Evolutionary conservation across 192 early-diverging fungal genomes (phyloP), one percentile per base, ranked within the genome.

Genomic region (Coemansia sp.): DNA sequence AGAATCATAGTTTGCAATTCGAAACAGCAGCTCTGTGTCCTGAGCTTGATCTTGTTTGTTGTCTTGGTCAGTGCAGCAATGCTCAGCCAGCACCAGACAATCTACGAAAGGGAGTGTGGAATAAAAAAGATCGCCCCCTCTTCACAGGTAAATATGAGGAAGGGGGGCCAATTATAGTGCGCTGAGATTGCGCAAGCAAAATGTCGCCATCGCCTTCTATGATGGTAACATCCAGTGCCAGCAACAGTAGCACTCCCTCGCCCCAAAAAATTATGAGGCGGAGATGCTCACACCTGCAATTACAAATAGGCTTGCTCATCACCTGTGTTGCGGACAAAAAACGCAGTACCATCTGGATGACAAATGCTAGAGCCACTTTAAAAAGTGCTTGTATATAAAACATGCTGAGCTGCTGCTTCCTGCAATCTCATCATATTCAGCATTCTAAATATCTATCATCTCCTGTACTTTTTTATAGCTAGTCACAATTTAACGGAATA

Each of bases 151-250:
- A n/a, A n/a, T n/a, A n/a, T n/a, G n/a, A n/a, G n/a, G 2, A 9
- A 14, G 13, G 27, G 7, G 53, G 41, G 23, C 71, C 71, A 74
- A 74, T 74, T 63, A 61, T 48, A 52, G 52, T 25, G 17, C 42
- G 23, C 33, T 22, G 29, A 15, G 71, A 74, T 74, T 59, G 71
- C 62, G 71, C 65, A 74, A 74, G 55, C 64, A 34, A 47, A 33
- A 74, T 74, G 71, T 67, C 71, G 71, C 71, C 47, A 74, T 74
- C 60, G 71, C 42, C 36, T 11, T 19, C 34, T 14, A 13, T 20
- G 36, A 74, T 74, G 64, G 38, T 65, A 55, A 15, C 33, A 68
- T 68, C 14, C n/a, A n/a, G n/a, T n/a, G n/a, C n/a, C n/a, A n/a
- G n/a, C n/a, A 15, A 8, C 14, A 29, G 30, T 30, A n/a, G 38